Conservation (phyloP, 2,329 filamentous ascomycete genomes). For the Cyclaneusma minus region DNA sequence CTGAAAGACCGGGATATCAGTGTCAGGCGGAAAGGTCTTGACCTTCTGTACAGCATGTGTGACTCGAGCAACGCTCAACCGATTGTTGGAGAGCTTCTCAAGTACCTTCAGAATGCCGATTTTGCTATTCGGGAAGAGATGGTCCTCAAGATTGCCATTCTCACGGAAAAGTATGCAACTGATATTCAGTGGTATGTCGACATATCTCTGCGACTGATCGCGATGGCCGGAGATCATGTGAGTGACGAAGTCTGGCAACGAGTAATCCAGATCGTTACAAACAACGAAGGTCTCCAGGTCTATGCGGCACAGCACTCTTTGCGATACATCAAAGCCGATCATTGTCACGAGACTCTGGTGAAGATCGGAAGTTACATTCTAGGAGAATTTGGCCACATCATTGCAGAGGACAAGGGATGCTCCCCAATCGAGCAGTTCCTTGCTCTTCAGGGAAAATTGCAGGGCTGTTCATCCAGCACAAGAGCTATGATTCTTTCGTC, state of each 20-base stretch:
- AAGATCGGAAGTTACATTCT: conserved; percentile 96
- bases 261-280: conserved; percentile 96
- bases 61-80: conserved; percentile 86
- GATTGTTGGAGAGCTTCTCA: conserved; percentile 84
- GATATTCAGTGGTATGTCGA: conserved; percentile 99
- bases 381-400: conserved; percentile 91
- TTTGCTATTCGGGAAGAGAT: conserved; percentile 98
- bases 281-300: conserved; percentile 95
- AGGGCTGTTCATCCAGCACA: conserved; percentile 75
- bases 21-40: conserved; percentile 85
- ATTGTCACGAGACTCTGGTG: conserved; percentile 91
- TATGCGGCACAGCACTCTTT: conserved; percentile 91
- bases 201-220: conserved; percentile 84
- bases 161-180: conserved; percentile 96
- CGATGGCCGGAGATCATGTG: conserved; percentile 94
- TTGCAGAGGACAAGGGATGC: conserved; percentile 81
- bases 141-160: conserved; percentile 95
- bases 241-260: conserved; percentile 99
- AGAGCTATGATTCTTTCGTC: conserved; percentile 88
- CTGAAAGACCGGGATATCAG: conserved; percentile 94
- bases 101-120: conserved; percentile 90
- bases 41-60: conserved; percentile 98
- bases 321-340: conserved; percentile 80
- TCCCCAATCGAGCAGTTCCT: conserved; percentile 96
- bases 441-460: conserved; percentile 79